Evolutionary conservation across 129 eudicot genomes (phyloP).

Genomic region (Pseudognaphalium luteoalbum): DNA sequence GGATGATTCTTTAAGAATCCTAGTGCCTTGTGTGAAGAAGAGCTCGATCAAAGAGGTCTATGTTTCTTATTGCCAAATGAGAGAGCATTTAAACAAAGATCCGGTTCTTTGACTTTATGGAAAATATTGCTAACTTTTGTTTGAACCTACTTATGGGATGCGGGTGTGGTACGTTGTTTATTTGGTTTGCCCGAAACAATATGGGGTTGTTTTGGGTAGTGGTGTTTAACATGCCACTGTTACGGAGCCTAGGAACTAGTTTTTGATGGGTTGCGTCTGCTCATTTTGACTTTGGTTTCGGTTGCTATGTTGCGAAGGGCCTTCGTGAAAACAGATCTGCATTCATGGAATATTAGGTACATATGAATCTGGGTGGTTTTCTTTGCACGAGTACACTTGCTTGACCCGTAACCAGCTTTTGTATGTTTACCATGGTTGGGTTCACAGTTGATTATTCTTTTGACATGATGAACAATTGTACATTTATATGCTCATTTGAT

Average conservation of each 20-base stretch:
- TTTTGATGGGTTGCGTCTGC: not conserved
- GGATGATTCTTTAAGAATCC: constrained; percentile 6
- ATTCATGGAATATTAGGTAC: not conserved
- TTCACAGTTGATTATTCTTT: not conserved
- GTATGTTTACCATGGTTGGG: not conserved
- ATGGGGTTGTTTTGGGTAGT: constrained; percentile 8
- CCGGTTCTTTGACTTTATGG: not conserved
- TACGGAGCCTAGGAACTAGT: not conserved
- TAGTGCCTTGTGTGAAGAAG: not conserved
- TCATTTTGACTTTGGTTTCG: not conserved
- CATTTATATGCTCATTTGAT: not conserved
- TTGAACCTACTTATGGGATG: not conserved
- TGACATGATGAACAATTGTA: constrained; percentile 4
- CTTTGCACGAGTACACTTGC: not conserved
- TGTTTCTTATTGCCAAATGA: not conserved
- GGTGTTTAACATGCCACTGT: not conserved
- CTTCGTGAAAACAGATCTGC: not conserved
- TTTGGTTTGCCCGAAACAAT: constrained; percentile 1
- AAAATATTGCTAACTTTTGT: not conserved
- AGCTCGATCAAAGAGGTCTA: not conserved
- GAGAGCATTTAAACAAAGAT: not conserved
- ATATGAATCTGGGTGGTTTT: not conserved
- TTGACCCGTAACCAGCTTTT: not conserved
- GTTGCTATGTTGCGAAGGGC: not conserved
- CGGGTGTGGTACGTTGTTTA: not conserved